Evolutionary conservation across 108 stramenopile genomes (phyloP), one percentile per base, ranked within the genome.

Genomic region (Cyclotella atomus): DNA sequence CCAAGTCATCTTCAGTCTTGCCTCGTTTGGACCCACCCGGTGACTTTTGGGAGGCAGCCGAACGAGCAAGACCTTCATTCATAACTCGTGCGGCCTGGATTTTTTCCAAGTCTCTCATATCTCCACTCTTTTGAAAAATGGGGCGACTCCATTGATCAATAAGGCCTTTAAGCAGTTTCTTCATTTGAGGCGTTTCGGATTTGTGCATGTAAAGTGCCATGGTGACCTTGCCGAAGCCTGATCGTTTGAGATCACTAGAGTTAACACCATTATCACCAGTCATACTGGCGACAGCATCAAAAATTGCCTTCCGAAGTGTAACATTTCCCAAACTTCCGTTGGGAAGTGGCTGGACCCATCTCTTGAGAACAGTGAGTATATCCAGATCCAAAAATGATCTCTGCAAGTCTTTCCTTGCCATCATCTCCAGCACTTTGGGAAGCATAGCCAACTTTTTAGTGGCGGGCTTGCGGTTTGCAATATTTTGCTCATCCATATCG

Each of bases 71-170:
- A 25, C 84, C 82, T 47, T 71, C 69, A 45, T 83, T 87, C 20
- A 38, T 71, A 28, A 76, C 87, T 55, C 95, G 83, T 32, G 73
- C 63, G 50, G 85, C 81, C 15, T 89, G 89, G 7, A 82, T 88
- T 34, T 80, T 84, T 68, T 89, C 91, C 75, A 95, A 76, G 70
- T 94, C 92, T 35, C 84, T 61, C 84, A 93, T 85, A 73, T 97
- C 93, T 0, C 91, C 93, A n/a, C 88, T 89, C 83, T 97, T 97
- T 68, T 91, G 83, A 82, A 95, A 95, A 47, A 97, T 95, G 21
- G 87, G 93, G 10, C 96, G 84, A 71, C 87, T 89, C 96, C 96
- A 97, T 69, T 90, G 89, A 60, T 97, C 94, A 70, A 97, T 95
- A 59, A 91, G 67, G 17, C 46, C 57, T 54, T 84, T 87, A 1